Evolutionary conservation across 768 basidiomycete genomes (phyloP), one percentile per base, ranked within the genome.

Genomic region (Gymnopilus junonius): DNA sequence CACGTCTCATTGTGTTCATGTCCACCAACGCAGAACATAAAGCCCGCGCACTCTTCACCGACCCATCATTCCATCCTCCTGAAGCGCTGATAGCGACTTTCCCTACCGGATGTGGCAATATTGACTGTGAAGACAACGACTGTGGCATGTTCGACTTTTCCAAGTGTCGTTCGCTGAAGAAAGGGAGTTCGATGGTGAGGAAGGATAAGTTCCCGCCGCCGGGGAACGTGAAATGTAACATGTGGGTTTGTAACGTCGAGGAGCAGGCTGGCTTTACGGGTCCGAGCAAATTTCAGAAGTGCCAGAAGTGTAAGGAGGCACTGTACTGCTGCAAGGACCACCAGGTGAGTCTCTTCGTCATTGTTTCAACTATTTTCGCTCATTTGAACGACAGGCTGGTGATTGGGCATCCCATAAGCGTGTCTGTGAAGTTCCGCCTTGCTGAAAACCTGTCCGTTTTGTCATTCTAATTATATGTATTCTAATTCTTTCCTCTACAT

Each of bases 61-160:
- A 64, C 21, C 69, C 68, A 14, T 25, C 59, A 1, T 64, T 55
- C 51, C 25, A n/a, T n/a, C 69, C 59, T 20, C 67, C 69, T 15
- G 3, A 48, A 35, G 46, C 43, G 10, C 62, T 70, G 1, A 58
- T 29, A n/a, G 58, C 62, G 32, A 55, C 51, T 23, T 69, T 62
- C 40, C 71, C 69, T 3, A 61, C 35, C 14, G 40, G 58, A 10
- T 72, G 71, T 50, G 55, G 48, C 14, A 51, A 32, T 6, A 27
- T 43, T 6, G 46, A 21, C 20, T 70, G 71, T 32, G 35, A 35
- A 1, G 58, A 69, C 20, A n/a, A 37, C 0, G 54, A 68, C 23
- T 72, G 69, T 32, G 63, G 58, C 1, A 32, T 63, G n/a, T 64
- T 72, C 23, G 64, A 70, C 46, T 65, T 67, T 40, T 40, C 61